These are phyloP conservation scores for Ceratobasidium sp. DNA, from an alignment of 1,284 basidiomycete species.

Conservation along the genomic window DNA sequence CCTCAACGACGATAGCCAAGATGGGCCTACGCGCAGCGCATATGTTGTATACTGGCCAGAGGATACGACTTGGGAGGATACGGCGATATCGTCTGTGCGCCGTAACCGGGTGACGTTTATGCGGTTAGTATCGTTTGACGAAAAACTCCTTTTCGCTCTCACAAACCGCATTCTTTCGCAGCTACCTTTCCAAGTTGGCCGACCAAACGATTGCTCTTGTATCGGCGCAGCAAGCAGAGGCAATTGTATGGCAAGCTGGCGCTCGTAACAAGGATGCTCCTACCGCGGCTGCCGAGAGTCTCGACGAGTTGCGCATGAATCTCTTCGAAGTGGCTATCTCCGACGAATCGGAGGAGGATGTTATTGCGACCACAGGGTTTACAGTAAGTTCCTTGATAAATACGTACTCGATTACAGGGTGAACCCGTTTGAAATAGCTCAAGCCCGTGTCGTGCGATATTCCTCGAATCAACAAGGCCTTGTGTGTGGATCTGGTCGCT, in stretches of 20 bases:
- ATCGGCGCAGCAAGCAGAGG: constrained; percentile 43
- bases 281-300: not conserved
- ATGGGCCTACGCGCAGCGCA: not conserved
- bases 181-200: constrained; percentile 48
- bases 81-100: constrained; percentile 46
- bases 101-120: constrained; percentile 49
- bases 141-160: not conserved
- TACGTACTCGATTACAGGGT: not conserved
- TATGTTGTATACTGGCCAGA: constrained; percentile 50
- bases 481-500: not conserved
- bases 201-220: constrained; percentile 49
- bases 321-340: constrained; percentile 27
- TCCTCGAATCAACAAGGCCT: not conserved
- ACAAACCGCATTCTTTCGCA: not conserved
- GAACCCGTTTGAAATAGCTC: constrained; percentile 3
- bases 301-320: constrained; percentile 37
- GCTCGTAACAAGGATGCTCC: constrained; percentile 1
- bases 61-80: constrained; percentile 49
- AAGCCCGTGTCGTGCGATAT: not conserved
- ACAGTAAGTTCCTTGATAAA: constrained; percentile 1
- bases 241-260: constrained; percentile 44
- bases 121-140: constrained; percentile 20
- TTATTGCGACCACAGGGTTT: constrained; percentile 26
- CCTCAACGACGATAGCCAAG: not conserved
- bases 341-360: constrained; percentile 33